These are phyloP conservation scores for Leonotis leonurus DNA, from an alignment of 257 asterid species.

Conservation along the genomic window DNA sequence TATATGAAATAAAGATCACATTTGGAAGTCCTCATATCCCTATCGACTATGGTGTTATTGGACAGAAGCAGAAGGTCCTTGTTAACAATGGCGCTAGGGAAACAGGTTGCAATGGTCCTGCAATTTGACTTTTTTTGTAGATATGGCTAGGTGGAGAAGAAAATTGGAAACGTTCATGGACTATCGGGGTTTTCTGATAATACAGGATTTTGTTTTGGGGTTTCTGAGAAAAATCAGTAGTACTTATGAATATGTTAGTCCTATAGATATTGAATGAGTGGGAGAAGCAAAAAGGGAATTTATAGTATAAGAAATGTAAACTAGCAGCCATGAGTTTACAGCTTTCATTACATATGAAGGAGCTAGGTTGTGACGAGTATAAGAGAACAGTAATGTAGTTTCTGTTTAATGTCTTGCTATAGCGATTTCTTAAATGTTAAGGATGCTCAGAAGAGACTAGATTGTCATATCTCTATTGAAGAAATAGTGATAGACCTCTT, in stretches of 20 bases:
- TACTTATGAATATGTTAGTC: background rate
- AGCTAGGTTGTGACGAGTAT: background rate
- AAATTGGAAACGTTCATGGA: background rate
- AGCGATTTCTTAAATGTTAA: background rate
- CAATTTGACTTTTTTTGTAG: background rate
- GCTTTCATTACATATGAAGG: background rate
- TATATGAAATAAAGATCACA: no score
- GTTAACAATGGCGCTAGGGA: background rate
- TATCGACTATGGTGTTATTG: no score
- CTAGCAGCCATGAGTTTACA: background rate
- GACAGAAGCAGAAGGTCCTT: background rate
- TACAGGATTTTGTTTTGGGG: background rate
- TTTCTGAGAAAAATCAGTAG: background rate
- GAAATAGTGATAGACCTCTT: background rate
- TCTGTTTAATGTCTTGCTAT: background rate
- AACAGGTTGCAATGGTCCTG: background rate
- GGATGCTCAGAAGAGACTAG: background rate
- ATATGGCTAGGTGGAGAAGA: background rate
- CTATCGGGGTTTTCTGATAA: background rate
- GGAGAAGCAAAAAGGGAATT: background rate
- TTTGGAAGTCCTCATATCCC: background rate
- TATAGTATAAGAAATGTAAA: no score
- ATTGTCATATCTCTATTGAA: background rate
- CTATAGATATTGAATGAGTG: background rate
- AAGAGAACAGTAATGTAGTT: background rate